Percentiles rank a stretch among this genome's conserved stretches.
Evolutionary conservation across 169 alveolate species (phyloP).

Genomic region (Plasmodium reichenowi): DNA sequence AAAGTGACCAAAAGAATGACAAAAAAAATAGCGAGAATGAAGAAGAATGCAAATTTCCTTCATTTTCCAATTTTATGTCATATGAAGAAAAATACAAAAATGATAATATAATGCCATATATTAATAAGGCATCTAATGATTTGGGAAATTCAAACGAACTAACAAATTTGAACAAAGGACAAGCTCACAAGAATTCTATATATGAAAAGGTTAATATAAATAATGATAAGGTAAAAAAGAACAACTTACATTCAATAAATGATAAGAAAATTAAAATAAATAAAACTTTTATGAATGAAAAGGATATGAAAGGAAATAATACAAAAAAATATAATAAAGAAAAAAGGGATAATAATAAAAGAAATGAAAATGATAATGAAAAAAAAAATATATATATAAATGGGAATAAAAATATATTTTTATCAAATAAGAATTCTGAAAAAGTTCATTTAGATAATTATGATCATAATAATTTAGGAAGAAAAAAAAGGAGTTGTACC

Average conservation of each 20-base stretch:
- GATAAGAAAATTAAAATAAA: background rate
- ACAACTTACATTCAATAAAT: background rate
- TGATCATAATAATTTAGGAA: background rate
- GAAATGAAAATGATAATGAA: background rate
- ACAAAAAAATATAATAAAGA: background rate
- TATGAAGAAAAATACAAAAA: no score
- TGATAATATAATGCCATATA: no score
- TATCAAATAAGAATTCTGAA: background rate
- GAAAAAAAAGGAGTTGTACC: constrained; percentile 7
- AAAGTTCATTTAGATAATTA: background rate
- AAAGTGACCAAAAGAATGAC: background rate
- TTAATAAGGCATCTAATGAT: no score
- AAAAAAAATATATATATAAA: background rate
- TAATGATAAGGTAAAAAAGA: background rate
- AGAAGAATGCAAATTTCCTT: background rate
- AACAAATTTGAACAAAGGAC: no score
- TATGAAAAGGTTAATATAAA: background rate
- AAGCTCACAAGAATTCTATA: no score
- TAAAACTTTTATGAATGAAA: background rate
- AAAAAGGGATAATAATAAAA: background rate
- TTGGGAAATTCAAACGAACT: no score
- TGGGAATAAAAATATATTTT: background rate
- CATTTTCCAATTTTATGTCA: no score
- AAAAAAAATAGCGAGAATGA: background rate
- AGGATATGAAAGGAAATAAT: background rate